Base-by-base conservation (phyloP, 805 yeast genomes). In the Hyphopichia homilentoma region DNA sequence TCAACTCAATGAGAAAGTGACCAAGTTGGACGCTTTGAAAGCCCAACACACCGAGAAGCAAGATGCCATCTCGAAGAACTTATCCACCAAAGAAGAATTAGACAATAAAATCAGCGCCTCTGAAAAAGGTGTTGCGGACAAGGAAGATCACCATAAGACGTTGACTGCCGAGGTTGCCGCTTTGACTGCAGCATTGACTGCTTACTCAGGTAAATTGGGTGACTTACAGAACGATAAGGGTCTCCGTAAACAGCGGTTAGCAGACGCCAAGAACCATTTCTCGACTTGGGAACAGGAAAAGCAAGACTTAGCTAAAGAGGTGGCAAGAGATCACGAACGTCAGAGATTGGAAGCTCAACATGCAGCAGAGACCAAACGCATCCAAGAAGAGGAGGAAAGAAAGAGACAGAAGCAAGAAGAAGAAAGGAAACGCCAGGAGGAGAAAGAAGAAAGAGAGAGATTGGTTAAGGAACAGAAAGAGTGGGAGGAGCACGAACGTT, bases 231-330 rank as follows among this genome's bases (percentile, higher is more conserved):
- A 55, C 23, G 75, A 65, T 23, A 67, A 64, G 43, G 63, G 58
- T 22, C 47, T 40, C 17, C 57, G 73, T 35, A 43, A 46, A 3
- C 31, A 38, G 1, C 61, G 72, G 42, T 61, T 70, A 35, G 44
- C 41, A 14, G 63, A 57, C 6, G 79, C 79, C 13, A 55, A 64
- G 41, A 48, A 64, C 27, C 54, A 70, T 28, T 56, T 48, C 32
- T 34, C 43, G 17, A 52, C 51, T 14, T 75, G 80, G 80, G 62
- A 65, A 39, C 45, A 45, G 4, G 77, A 75, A 39, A 61, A 62
- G 51, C 58, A 61, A 28, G 61, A 52, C n/a, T 50, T 71, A n/a
- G 67, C 70, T n/a, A 55, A 50, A 26, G 47, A 58, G 27, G 52
- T 58, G 18, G 61, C 61, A 4, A 52, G 48, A 32, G 65, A 54